phyloP scores from a whole-genome alignment of 305 asterid genomes.

The Fraxinus baroniana region DNA sequence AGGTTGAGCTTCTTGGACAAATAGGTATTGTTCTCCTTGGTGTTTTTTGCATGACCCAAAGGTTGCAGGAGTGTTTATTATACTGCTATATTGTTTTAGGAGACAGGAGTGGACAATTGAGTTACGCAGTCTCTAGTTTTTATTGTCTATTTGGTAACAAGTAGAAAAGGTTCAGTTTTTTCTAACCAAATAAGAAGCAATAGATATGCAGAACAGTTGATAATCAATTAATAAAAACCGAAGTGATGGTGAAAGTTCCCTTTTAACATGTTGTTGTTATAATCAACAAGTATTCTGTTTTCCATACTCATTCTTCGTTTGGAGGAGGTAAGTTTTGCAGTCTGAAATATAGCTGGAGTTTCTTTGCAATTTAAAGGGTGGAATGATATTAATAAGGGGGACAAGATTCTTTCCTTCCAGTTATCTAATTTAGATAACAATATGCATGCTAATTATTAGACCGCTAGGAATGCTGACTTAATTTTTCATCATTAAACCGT shows the following conservation, averaged over 20 bases:
- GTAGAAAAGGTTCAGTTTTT: background rate
- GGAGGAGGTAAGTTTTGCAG: background rate
- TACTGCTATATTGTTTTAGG: background rate
- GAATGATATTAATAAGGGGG: background rate
- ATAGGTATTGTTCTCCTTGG: conserved; percentile 51
- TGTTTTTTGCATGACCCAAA: background rate
- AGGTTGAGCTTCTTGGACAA: conserved; percentile 99
- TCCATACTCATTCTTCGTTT: background rate
- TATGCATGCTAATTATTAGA: background rate
- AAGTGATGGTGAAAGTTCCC: background rate
- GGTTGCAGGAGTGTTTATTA: background rate
- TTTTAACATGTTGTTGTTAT: background rate
- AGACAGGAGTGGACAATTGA: background rate
- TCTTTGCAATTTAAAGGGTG: background rate
- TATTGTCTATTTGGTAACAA: background rate
- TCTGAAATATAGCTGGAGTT: background rate
- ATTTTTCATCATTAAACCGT: background rate
- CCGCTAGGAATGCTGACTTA: background rate
- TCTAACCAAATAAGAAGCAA: background rate
- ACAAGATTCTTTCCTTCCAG: background rate
- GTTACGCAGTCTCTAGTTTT: background rate
- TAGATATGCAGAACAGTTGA: background rate
- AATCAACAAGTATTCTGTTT: background rate
- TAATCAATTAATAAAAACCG: no score
- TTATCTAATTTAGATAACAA: background rate